Conservation (phyloP, 208 protist genomes). For the Crithidia expoeki region DNA sequence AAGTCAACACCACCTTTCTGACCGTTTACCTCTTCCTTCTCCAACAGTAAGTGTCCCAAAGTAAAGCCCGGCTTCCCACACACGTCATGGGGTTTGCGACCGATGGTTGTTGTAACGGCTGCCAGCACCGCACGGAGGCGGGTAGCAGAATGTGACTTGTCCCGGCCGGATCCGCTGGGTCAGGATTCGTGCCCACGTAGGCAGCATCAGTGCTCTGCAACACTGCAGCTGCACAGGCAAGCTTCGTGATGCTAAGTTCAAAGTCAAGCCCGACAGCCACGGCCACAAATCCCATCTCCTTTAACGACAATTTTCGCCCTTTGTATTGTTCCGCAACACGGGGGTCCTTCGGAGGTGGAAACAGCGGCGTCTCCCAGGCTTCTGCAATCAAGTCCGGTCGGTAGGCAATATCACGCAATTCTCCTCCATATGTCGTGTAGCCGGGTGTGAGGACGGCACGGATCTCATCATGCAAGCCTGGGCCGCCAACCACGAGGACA, state of each 20-base stretch:
- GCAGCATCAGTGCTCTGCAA: conserved; percentile 27
- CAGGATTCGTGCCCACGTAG: conserved; percentile 72
- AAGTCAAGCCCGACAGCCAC: conserved; percentile 69
- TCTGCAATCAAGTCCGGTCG: conserved; percentile 22
- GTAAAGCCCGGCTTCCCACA: conserved; percentile 61
- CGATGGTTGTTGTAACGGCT: conserved; percentile 40
- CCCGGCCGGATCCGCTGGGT: conserved; percentile 62
- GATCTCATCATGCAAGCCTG: conserved; percentile 65
- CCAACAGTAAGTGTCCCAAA: conserved; percentile 58
- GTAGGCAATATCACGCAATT: conserved; percentile 53
- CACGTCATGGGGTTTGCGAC: conserved; percentile 45
- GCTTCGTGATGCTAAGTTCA: conserved; percentile 62
- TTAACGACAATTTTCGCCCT: conserved; percentile 37
- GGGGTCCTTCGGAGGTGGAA: conserved; percentile 38
- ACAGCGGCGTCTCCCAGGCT: conserved; percentile 37
- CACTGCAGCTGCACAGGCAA: conserved; percentile 47
- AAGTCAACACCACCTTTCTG: conserved; percentile 25
- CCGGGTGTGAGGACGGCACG: conserved; percentile 52
- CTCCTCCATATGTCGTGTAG: conserved; percentile 62
- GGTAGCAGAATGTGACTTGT: conserved; percentile 35
- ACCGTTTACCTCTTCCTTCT: conserved; percentile 34
- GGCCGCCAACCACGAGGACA: conserved; percentile 40
- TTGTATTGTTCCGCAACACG: neutral
- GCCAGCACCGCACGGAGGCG: conserved; percentile 45
- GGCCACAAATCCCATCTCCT: conserved; percentile 47